These are phyloP conservation scores for Curvularia eragrostidis DNA, from an alignment of 2,329 filamentous ascomycete genomes.

Conservation along the genomic window DNA sequence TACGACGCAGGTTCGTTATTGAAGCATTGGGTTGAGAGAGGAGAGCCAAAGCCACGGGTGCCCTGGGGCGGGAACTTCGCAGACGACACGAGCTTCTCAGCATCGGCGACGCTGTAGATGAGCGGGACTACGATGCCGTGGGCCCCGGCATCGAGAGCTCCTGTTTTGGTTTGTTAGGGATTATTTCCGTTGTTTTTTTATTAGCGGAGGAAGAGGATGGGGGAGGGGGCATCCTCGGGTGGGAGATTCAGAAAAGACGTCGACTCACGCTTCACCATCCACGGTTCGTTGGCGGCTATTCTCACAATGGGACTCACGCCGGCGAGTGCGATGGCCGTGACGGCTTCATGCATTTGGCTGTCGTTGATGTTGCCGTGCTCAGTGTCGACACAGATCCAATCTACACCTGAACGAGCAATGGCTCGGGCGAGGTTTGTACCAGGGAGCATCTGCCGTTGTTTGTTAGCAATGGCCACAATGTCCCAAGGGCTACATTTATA, in stretches of 20 bases:
- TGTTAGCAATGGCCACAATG: neutral
- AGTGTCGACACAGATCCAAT: slow-evolving; percentile 63
- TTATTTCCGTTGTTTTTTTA: neutral
- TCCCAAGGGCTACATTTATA: neutral
- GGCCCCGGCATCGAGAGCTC: slow-evolving; percentile 65
- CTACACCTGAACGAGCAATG: slow-evolving; percentile 60
- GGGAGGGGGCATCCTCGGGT: neutral
- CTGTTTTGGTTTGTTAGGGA: slow-evolving; percentile 27
- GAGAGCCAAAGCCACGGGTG: slow-evolving; percentile 63
- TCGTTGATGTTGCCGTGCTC: slow-evolving; percentile 65
- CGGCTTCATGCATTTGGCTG: slow-evolving; percentile 62
- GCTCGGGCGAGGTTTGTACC: slow-evolving; percentile 55
- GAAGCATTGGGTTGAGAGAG: slow-evolving; percentile 59
- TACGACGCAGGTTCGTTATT: slow-evolving; percentile 52
- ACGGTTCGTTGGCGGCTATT: slow-evolving; percentile 64
- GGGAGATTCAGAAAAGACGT: neutral
- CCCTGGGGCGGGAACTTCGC: slow-evolving; percentile 64
- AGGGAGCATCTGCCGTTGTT: slow-evolving; percentile 21
- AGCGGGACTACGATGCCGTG: slow-evolving; percentile 65
- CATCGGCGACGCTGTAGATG: slow-evolving; percentile 61
- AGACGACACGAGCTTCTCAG: slow-evolving; percentile 58
- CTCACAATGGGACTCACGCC: slow-evolving; percentile 55
- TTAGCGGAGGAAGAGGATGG: neutral
- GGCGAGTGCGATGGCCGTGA: slow-evolving; percentile 56
- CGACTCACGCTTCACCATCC: slow-evolving; percentile 65